Conservation (phyloP, 148 eudicot genomes). For the Nepenthes mirabilis region DNA sequence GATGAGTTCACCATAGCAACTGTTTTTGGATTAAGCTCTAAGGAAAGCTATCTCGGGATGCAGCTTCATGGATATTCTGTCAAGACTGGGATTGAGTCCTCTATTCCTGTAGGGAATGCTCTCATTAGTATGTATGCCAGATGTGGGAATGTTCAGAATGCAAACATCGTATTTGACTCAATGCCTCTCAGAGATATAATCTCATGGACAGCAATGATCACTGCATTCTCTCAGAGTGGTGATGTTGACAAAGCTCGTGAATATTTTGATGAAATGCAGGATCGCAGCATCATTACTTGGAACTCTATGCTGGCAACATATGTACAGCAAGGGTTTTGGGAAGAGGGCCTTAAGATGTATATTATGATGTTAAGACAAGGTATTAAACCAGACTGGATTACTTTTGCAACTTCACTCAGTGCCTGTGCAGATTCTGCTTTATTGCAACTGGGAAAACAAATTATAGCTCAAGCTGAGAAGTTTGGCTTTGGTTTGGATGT, state of each 20-base stretch:
- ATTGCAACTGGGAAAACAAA: slow-evolving; percentile 22
- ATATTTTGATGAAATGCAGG: slow-evolving; percentile 26
- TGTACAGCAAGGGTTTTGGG: slow-evolving; percentile 18
- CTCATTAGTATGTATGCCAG: slow-evolving; percentile 28
- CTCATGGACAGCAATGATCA: slow-evolving; percentile 31
- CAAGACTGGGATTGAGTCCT: slow-evolving; percentile 19
- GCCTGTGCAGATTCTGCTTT: slow-evolving; percentile 26
- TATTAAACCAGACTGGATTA: slow-evolving; percentile 21
- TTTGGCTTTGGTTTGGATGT: slow-evolving; percentile 15
- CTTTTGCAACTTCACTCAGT: slow-evolving; percentile 21
- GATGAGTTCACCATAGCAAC: slow-evolving; percentile 26
- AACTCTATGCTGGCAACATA: slow-evolving; percentile 29
- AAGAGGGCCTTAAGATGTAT: slow-evolving; percentile 26
- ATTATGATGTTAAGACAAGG: slow-evolving; percentile 23
- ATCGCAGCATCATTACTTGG: slow-evolving; percentile 25
- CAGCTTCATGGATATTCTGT: slow-evolving; percentile 22
- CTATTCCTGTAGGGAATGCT: slow-evolving; percentile 28
- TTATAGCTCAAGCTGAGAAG: slow-evolving; percentile 28
- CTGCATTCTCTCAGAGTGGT: slow-evolving; percentile 20
- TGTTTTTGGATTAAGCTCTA: slow-evolving; percentile 13
- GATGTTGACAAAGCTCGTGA: slow-evolving; percentile 18
- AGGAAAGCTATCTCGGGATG: slow-evolving; percentile 17
- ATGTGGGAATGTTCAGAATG: slow-evolving; percentile 17
- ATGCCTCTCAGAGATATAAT: slow-evolving; percentile 25
- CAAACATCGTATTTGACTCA: slow-evolving; percentile 16